A percentile compares a stretch with the other conserved stretches of the same genome.
These are phyloP conservation scores for Triangularia verruculosa DNA, from an alignment of 2,329 filamentous ascomycete species.

Conservation along the genomic window DNA sequence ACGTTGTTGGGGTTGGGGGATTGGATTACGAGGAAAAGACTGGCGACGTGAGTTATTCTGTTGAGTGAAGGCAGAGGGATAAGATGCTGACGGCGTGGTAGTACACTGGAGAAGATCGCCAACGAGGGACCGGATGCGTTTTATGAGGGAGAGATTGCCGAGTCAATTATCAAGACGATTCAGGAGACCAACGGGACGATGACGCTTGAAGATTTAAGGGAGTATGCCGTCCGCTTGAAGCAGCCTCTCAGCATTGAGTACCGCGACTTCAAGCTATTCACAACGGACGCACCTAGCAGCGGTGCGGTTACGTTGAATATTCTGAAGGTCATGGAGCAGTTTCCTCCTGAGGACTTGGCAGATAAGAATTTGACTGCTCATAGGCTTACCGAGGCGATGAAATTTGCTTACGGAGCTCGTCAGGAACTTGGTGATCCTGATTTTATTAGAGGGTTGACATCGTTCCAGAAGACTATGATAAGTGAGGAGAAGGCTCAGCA, in stretches of 20 bases:
- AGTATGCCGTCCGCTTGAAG: slow-evolving; percentile 66
- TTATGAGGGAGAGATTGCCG: slow-evolving; percentile 44
- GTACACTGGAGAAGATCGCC: slow-evolving; percentile 73
- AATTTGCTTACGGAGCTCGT: slow-evolving; percentile 81
- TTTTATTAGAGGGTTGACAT: slow-evolving; percentile 62
- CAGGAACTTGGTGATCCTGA: slow-evolving; percentile 78
- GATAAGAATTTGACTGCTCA: slow-evolving; percentile 70
- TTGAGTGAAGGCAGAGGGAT: neutral
- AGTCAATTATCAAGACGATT: slow-evolving; percentile 69
- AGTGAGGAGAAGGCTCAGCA: slow-evolving; percentile 54
- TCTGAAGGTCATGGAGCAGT: slow-evolving; percentile 82
- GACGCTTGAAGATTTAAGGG: slow-evolving; percentile 71
- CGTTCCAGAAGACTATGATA: slow-evolving; percentile 68
- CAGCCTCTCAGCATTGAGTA: slow-evolving; percentile 62
- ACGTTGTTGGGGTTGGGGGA: slow-evolving; percentile 64
- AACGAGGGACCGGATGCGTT: slow-evolving; percentile 52
- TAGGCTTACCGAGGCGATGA: slow-evolving; percentile 80
- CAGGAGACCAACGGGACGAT: slow-evolving; percentile 75
- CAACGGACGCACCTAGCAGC: slow-evolving; percentile 71
- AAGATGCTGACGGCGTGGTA: slow-evolving; percentile 20
- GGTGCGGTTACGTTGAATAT: slow-evolving; percentile 72
- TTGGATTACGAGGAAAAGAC: slow-evolving; percentile 74
- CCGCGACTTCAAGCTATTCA: slow-evolving; percentile 67
- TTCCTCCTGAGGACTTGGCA: slow-evolving; percentile 52
- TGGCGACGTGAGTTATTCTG: slow-evolving; percentile 51